phyloP scores from a whole-genome alignment of 805 yeast genomes.

The Torulaspora quercuum region DNA sequence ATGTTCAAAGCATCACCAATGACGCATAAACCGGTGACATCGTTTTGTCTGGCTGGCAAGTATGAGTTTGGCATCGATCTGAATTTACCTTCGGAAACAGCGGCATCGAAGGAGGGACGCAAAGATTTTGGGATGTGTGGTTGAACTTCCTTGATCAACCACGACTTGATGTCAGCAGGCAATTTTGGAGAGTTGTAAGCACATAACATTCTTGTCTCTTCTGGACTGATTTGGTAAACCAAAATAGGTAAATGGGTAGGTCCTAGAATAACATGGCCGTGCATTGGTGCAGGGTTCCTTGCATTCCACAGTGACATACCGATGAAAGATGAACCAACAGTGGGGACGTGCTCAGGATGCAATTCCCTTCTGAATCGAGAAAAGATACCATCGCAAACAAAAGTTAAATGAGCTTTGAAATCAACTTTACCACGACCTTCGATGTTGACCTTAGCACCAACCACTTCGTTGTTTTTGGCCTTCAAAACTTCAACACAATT shows the following conservation, averaged over 20 bases:
- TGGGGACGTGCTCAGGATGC: slow-evolving; percentile 57
- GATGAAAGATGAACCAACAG: slow-evolving; percentile 77
- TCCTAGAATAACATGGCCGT: slow-evolving; percentile 90
- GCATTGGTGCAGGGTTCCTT: slow-evolving; percentile 63
- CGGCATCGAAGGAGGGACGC: slow-evolving; percentile 63
- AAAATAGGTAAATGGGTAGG: slow-evolving; percentile 76
- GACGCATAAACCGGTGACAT: slow-evolving; percentile 69
- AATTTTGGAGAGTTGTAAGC: slow-evolving; percentile 72
- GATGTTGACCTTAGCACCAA: slow-evolving; percentile 67
- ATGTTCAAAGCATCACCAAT: slow-evolving; percentile 93
- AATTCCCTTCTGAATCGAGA: slow-evolving; percentile 84
- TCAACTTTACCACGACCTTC: slow-evolving; percentile 42
- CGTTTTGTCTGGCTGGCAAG: slow-evolving; percentile 71
- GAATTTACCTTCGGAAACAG: slow-evolving; percentile 56
- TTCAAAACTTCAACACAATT: slow-evolving; percentile 67
- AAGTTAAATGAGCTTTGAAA: slow-evolving; percentile 60
- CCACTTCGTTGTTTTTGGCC: slow-evolving; percentile 54
- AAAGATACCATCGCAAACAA: slow-evolving; percentile 90
- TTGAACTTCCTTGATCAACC: slow-evolving; percentile 57
- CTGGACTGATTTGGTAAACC: slow-evolving; percentile 79
- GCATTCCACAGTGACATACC: slow-evolving; percentile 78
- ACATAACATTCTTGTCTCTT: slow-evolving; percentile 84
- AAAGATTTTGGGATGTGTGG: slow-evolving; percentile 64
- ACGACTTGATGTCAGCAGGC: slow-evolving; percentile 64
- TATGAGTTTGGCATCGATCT: slow-evolving; percentile 93